Evolutionary conservation across 106 monocot species (phyloP).

Genomic region (Dendrobium catenatum): DNA sequence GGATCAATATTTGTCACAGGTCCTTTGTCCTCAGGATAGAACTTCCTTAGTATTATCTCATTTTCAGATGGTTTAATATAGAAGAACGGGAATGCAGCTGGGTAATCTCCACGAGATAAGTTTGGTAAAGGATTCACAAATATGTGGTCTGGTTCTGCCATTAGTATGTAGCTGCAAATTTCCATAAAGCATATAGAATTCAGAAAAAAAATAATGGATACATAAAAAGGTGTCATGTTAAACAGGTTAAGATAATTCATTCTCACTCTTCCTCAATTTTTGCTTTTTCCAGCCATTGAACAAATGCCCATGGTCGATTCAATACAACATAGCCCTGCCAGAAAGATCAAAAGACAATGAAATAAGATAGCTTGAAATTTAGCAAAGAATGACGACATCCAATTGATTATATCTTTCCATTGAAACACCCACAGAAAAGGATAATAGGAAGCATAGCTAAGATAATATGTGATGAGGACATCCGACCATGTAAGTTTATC

Average conservation of each 20-base stretch:
- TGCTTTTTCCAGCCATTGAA: constrained; percentile 29
- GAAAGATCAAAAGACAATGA: not conserved
- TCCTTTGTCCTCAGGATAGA: constrained; percentile 69
- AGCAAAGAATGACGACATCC: not conserved
- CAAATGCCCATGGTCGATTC: constrained; percentile 34
- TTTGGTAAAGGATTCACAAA: constrained; percentile 84
- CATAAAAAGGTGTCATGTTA: not conserved
- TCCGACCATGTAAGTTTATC: no score
- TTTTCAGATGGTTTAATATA: constrained; percentile 75
- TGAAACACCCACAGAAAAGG: not conserved
- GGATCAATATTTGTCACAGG: constrained; percentile 69
- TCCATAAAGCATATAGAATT: not conserved
- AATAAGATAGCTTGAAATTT: not conserved
- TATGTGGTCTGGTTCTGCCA: constrained; percentile 87
- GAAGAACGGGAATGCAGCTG: constrained; percentile 76
- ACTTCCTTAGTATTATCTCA: constrained; percentile 71
- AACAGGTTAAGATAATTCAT: not conserved
- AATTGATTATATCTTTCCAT: not conserved
- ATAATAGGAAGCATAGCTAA: not conserved
- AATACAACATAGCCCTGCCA: constrained; percentile 25
- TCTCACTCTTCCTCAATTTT: constrained; percentile 27
- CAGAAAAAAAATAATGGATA: not conserved
- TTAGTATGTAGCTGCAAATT: constrained; percentile 68
- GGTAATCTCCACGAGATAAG: constrained; percentile 43
- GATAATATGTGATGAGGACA: not conserved